Conservation (phyloP, 2,329 filamentous ascomycete genomes). For the Microcera coccophila region DNA sequence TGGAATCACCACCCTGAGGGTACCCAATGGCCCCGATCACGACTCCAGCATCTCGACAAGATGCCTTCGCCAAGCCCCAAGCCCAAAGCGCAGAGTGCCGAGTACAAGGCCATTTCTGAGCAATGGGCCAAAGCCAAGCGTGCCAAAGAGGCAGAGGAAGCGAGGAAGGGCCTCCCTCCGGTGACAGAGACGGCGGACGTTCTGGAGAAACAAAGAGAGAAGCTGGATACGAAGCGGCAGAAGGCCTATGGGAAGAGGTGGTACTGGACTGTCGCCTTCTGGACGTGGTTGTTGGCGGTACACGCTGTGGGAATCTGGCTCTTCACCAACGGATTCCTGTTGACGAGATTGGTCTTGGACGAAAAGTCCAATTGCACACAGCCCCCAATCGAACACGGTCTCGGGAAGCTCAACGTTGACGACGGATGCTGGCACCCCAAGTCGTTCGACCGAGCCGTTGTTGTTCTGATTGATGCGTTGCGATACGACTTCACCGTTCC, state of each 20-base stretch:
- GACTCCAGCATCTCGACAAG: conserved; percentile 11
- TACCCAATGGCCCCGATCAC: conserved; percentile 26
- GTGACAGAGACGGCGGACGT: conserved; percentile 34
- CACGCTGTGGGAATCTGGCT: conserved; percentile 81
- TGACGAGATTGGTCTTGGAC: conserved; percentile 78
- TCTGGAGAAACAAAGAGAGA: conserved; percentile 43
- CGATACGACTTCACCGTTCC: conserved; percentile 97
- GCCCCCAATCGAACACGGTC: conserved; percentile 58
- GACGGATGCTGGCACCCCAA: conserved; percentile 94
- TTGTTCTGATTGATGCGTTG: conserved; percentile 88
- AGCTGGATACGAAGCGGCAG: conserved; percentile 47
- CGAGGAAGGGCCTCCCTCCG: conserved; percentile 27
- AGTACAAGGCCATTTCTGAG: conserved; percentile 51
- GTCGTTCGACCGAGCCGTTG: conserved; percentile 84
- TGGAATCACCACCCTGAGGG: conserved; percentile 9
- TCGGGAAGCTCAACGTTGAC: conserved; percentile 42
- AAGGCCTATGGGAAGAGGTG: conserved; percentile 50
- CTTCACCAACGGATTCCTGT: conserved; percentile 91
- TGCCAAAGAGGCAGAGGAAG: conserved; percentile 42
- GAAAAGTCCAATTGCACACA: conserved; percentile 67
- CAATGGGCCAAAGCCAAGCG: conserved; percentile 53
- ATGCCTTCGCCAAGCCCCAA: conserved; percentile 29
- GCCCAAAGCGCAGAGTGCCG: conserved; percentile 29
- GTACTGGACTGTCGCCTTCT: conserved; percentile 62
- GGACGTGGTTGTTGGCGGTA: conserved; percentile 65